A percentile compares a stretch with the other conserved stretches of the same genome.
phyloP scores from a whole-genome alignment of 129 eudicot species.

The Saussurea involucrata region DNA sequence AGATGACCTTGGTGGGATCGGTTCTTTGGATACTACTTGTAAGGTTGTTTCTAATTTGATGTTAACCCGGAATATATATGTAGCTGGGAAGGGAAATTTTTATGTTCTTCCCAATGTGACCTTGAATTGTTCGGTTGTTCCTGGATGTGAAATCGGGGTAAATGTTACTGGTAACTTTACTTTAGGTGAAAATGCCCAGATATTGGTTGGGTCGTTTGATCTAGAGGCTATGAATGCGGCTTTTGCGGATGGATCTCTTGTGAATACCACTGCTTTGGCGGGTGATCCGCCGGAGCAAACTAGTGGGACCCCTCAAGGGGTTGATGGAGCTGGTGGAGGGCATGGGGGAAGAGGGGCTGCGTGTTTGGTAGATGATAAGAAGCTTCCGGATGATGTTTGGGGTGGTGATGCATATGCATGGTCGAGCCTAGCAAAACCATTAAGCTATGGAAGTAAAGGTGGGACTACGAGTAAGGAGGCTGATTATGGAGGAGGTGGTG shows the following conservation, averaged over 20 bases:
- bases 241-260: constrained; percentile 52
- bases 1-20: constrained; percentile 76
- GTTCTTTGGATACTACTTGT: constrained; percentile 82
- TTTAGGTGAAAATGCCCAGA: constrained; percentile 61
- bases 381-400: constrained; percentile 89
- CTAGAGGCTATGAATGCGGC: constrained; percentile 54
- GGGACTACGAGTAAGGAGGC: constrained; percentile 77
- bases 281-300: constrained; percentile 86
- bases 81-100: constrained; percentile 80
- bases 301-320: constrained; percentile 86
- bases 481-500: constrained; percentile 96
- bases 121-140: constrained; percentile 39
- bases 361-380: constrained; percentile 62
- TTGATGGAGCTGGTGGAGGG: constrained; percentile 91
- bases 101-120: constrained; percentile 65
- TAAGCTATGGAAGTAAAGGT: constrained; percentile 90
- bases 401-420: constrained; percentile 94
- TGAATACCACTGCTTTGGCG: constrained; percentile 67
- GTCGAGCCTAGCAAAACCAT: constrained; percentile 55
- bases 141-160: constrained; percentile 62
- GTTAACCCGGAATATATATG: constrained; percentile 54
- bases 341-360: constrained; percentile 93
- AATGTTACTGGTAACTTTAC: constrained; percentile 78
- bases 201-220: constrained; percentile 51
- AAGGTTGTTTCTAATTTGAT: constrained; percentile 66